Conservation (phyloP, 768 basidiomycete species). For the Hydnomerulius pinastri region DNA sequence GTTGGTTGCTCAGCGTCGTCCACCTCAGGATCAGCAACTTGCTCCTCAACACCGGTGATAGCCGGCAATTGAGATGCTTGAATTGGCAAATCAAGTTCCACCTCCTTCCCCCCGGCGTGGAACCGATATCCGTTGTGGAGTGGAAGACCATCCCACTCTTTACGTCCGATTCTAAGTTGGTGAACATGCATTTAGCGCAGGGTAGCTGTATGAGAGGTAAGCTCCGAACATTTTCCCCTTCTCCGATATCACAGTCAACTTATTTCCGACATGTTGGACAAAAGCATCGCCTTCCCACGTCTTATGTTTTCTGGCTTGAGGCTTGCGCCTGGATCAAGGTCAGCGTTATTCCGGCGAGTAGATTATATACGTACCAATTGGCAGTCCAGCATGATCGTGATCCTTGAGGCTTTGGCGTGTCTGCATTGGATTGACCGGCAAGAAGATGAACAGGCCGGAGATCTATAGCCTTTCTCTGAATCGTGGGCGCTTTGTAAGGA, state of each 20-base stretch:
- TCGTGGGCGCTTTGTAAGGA: constrained; percentile 23
- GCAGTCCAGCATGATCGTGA: constrained; percentile 59
- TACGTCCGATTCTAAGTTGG: constrained; percentile 57
- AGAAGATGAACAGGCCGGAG: constrained; percentile 43
- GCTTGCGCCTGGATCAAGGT: constrained; percentile 59
- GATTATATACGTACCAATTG: constrained; percentile 54
- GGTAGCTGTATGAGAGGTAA: neutral
- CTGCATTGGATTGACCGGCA: constrained; percentile 17
- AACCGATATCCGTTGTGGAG: constrained; percentile 43
- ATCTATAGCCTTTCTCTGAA: constrained; percentile 33
- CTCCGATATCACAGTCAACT: constrained; percentile 65
- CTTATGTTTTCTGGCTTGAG: constrained; percentile 73
- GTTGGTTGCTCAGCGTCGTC: constrained; percentile 10
- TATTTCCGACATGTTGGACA: constrained; percentile 51
- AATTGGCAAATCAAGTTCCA: constrained; percentile 59
- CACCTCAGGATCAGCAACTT: constrained; percentile 23
- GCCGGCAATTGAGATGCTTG: constrained; percentile 53
- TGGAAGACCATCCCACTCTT: constrained; percentile 57
- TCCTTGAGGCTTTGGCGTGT: constrained; percentile 8
- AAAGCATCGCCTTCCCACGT: constrained; percentile 85
- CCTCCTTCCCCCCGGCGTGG: constrained; percentile 58
- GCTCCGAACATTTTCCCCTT: constrained; percentile 62
- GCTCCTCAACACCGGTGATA: constrained; percentile 35
- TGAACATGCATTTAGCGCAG: constrained; percentile 6
- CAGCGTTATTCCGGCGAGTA: neutral